These are phyloP conservation scores for Psilocybe sp. DNA, from an alignment of 768 basidiomycete genomes.

Conservation along the genomic window DNA sequence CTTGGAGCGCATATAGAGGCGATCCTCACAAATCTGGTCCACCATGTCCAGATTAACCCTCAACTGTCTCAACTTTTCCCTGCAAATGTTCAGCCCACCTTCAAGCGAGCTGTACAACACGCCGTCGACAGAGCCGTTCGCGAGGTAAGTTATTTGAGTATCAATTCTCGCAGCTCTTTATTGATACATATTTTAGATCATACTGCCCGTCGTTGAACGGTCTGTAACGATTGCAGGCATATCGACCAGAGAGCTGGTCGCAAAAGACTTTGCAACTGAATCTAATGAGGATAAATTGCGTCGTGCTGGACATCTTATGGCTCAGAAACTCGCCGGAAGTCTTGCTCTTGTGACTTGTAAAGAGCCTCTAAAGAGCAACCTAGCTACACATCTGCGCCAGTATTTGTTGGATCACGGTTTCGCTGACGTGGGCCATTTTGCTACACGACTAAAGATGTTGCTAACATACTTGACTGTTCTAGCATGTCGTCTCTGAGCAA, in stretches of 20 bases:
- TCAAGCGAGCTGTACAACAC: slow-evolving; percentile 87
- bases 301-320: slow-evolving; percentile 93
- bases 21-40: slow-evolving; percentile 68
- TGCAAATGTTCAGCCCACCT: slow-evolving; percentile 71
- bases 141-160: slow-evolving; percentile 53
- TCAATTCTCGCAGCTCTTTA: slow-evolving; percentile 4
- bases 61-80: slow-evolving; percentile 75
- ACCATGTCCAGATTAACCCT: slow-evolving; percentile 72
- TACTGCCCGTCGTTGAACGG: slow-evolving; percentile 94
- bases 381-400: slow-evolving; percentile 84
- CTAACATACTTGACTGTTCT: slow-evolving; percentile 5
- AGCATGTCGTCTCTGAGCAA: slow-evolving; percentile 78
- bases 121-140: slow-evolving; percentile 94
- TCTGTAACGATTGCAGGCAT: slow-evolving; percentile 99
- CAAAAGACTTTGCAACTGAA: slow-evolving; percentile 95
- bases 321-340: slow-evolving; percentile 93
- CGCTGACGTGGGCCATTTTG: slow-evolving; percentile 55
- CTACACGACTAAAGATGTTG: neutral
- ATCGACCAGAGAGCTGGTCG: slow-evolving; percentile 91
- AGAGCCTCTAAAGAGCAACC: slow-evolving; percentile 90
- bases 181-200: slow-evolving; percentile 55
- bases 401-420: slow-evolving; percentile 86
- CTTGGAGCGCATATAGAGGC: slow-evolving; percentile 79
- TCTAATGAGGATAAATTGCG: slow-evolving; percentile 87
- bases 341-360: slow-evolving; percentile 98